Evolutionary conservation across 257 asterid genomes (phyloP), one percentile per base, ranked within the genome.

Genomic region (Verbascum thapsus): DNA sequence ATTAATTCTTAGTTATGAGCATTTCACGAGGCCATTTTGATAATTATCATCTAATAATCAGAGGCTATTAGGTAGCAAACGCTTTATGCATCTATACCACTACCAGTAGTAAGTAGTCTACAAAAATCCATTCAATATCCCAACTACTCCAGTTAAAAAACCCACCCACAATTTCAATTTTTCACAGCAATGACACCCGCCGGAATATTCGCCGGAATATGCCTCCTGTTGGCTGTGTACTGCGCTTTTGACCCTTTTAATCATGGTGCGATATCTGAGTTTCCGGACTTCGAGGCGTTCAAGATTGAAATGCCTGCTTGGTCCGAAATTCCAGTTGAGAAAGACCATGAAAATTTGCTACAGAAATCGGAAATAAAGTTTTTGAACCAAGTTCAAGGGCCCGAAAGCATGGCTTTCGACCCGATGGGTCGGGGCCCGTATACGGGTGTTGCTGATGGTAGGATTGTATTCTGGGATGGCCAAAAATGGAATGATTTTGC

Each of bases 371-470:
- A 92, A 68, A 74, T 92, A 47, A 89, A 69, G 90, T 92, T 89
- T 66, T 16, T 82, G 76, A 81, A 85, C 64, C 85, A 87, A 68
- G 69, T 87, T 32, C 96, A 89, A 45, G 99, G 97, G 4, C 97
- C 99, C 54, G 95, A 87, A 67, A 92, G 99, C 83, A 61, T 92
- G 58, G 90, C 86, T 0, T 92, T 92, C 56, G 97, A 89, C 70
- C 87, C 90, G 10, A 76, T 61, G 65, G 97, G 96, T 38, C 88
- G 91, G 12, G 99, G 99, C 43, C 99, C 97, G 8, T 89, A 92
- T 64, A 83, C 97, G 10, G 96, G 99, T 10, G 80, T 91, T 2
- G 96, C 98, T 67, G 98, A 91, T 65, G 98, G 99, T 26, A 75
- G 97, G 70, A 48, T 92, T 63, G 7, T 92, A 48, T 80, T 87